phyloP scores from a whole-genome alignment of 208 protist species.

The Trichomonas gallinae region DNA sequence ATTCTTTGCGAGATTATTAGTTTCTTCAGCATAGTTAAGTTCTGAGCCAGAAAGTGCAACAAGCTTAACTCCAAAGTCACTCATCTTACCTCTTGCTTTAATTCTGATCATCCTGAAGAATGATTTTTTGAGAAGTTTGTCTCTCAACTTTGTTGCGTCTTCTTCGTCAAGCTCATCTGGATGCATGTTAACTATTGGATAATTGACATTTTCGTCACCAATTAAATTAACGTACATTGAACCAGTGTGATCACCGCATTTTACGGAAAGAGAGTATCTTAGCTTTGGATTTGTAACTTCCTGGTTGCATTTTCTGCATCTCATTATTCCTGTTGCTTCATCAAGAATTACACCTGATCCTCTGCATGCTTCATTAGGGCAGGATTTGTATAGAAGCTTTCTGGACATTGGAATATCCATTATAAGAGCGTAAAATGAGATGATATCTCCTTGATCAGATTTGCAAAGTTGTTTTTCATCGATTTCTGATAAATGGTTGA shows the following conservation, averaged over 20 bases:
- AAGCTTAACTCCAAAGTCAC: background rate
- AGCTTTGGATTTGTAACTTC: background rate
- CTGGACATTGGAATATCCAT: background rate
- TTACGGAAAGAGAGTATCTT: background rate
- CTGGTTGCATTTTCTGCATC: background rate
- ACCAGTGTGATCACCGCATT: background rate
- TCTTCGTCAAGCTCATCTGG: background rate
- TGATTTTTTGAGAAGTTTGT: background rate
- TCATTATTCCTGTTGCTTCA: background rate
- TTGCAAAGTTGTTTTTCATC: background rate
- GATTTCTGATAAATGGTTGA: background rate
- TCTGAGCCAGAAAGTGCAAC: background rate
- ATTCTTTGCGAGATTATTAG: background rate
- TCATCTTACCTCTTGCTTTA: background rate
- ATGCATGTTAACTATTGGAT: background rate
- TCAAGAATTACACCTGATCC: background rate
- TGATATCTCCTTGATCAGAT: background rate
- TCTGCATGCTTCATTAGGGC: background rate
- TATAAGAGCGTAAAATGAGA: background rate
- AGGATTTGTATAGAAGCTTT: background rate
- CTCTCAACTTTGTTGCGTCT: background rate
- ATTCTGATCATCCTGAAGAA: background rate
- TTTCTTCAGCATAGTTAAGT: background rate
- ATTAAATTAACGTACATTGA: background rate
- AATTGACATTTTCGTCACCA: background rate